phyloP scores from a whole-genome alignment of 169 alveolate species.

The Babesia bovis region DNA sequence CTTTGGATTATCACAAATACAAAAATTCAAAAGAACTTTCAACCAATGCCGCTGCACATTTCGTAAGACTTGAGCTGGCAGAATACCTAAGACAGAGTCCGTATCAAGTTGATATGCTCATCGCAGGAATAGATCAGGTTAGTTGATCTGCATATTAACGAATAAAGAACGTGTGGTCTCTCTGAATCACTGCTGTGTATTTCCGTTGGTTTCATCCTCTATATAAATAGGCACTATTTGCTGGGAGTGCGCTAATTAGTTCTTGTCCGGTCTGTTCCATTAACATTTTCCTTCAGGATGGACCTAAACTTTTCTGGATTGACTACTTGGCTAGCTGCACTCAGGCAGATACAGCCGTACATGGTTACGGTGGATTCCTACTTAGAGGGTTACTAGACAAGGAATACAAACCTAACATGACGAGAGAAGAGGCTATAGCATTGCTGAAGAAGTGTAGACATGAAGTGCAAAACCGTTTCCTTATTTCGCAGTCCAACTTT shows the following conservation, averaged over 20 bases:
- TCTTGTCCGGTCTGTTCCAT: background rate
- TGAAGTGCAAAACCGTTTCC: conserved; percentile 86
- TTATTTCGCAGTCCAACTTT: conserved; percentile 80
- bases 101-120: conserved; percentile 80
- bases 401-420: conserved; percentile 81
- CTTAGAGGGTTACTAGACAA: conserved; percentile 87
- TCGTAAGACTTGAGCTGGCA: conserved; percentile 83
- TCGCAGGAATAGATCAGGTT: conserved; percentile 85
- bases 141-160: too few species aligned
- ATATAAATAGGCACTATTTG: background rate
- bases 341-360: conserved; percentile 85
- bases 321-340: conserved; percentile 87
- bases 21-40: conserved; percentile 77
- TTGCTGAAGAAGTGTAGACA: conserved; percentile 82
- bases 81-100: conserved; percentile 85
- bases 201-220: background rate
- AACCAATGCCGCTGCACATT: conserved; percentile 83
- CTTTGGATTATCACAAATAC: conserved; percentile 77
- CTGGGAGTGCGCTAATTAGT: background rate
- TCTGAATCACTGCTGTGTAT: too few species aligned
- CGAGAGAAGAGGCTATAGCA: conserved; percentile 83
- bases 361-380: conserved; percentile 89
- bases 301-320: conserved; percentile 88
- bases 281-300: conserved; percentile 69
- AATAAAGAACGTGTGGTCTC: too few species aligned